phyloP scores from a whole-genome alignment of 441 rosid genomes.

The Brassica balearica region DNA sequence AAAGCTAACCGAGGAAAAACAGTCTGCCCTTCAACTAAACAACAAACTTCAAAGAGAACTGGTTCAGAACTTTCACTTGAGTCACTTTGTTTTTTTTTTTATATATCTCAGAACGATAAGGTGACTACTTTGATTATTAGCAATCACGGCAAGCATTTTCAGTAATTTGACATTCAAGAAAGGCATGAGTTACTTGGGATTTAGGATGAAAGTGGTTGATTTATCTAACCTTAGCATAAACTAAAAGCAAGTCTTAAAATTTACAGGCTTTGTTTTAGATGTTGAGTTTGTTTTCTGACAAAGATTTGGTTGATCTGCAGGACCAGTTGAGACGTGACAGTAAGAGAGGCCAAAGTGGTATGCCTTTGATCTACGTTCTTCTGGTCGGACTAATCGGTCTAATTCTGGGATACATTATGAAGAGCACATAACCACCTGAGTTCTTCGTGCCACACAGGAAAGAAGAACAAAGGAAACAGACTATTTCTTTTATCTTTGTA shows the following conservation, averaged over 20 bases:
- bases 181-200: background rate
- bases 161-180: background rate
- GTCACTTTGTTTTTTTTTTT: background rate
- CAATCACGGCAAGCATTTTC: too few species aligned
- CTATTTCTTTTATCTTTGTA: background rate
- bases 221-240: background rate
- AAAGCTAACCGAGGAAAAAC: conserved; percentile 78
- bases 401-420: conserved; percentile 46
- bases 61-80: conserved; percentile 48
- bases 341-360: conserved; percentile 46
- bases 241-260: background rate
- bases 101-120: background rate
- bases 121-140: background rate
- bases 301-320: conserved; percentile 50
- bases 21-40: conserved; percentile 65
- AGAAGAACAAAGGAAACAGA: background rate
- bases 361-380: conserved; percentile 41
- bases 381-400: conserved; percentile 43
- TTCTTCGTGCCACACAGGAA: background rate
- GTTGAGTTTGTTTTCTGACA: conserved; percentile 17
- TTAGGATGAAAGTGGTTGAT: conserved; percentile 4
- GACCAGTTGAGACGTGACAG: conserved; percentile 59
- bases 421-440: conserved; percentile 36
- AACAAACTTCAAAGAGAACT: conserved; percentile 75
- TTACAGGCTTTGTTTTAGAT: background rate